Conservation (phyloP, 495 filamentous ascomycete species). For the Achaetomiella virescens region DNA sequence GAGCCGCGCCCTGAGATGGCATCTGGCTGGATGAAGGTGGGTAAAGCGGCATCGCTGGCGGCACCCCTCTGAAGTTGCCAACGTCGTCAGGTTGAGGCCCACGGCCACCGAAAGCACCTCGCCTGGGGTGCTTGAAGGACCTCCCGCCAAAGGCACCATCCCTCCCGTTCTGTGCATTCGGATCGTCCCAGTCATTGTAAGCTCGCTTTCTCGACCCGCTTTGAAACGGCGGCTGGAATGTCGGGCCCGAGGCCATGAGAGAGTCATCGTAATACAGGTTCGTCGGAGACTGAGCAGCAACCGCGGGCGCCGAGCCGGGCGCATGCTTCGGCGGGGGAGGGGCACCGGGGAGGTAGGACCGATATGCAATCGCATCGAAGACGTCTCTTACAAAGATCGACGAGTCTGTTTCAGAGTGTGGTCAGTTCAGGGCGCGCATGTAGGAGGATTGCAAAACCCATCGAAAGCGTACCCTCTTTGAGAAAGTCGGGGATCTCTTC, state of each 20-base stretch:
- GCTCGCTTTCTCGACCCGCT: constrained; percentile 26
- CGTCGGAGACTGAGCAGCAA: constrained; percentile 15
- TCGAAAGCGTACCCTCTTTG: constrained; percentile 57
- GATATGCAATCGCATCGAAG: constrained; percentile 63
- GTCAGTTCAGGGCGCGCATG: neutral
- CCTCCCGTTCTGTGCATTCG: constrained; percentile 27
- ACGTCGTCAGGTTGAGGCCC: constrained; percentile 40
- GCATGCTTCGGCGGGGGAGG: constrained; percentile 33
- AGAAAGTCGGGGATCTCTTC: constrained; percentile 84
- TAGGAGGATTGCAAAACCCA: neutral
- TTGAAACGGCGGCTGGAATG: constrained; percentile 2
- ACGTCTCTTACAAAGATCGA: constrained; percentile 76
- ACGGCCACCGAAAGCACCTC: constrained; percentile 55
- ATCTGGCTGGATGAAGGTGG: neutral
- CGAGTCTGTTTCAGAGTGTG: constrained; percentile 48
- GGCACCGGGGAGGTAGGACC: constrained; percentile 54
- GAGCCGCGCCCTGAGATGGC: neutral
- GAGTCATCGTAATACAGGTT: constrained; percentile 25
- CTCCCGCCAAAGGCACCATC: constrained; percentile 37
- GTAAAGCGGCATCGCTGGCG: constrained; percentile 10
- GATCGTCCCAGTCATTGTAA: constrained; percentile 32
- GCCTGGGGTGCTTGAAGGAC: constrained; percentile 65
- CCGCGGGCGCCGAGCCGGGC: constrained; percentile 13
- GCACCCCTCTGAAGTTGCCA: constrained; percentile 5
- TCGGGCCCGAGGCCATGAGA: constrained; percentile 5